These are phyloP conservation scores for Globisporangium apiculatum DNA, from an alignment of 352 stramenopile genomes.

Conservation along the genomic window DNA sequence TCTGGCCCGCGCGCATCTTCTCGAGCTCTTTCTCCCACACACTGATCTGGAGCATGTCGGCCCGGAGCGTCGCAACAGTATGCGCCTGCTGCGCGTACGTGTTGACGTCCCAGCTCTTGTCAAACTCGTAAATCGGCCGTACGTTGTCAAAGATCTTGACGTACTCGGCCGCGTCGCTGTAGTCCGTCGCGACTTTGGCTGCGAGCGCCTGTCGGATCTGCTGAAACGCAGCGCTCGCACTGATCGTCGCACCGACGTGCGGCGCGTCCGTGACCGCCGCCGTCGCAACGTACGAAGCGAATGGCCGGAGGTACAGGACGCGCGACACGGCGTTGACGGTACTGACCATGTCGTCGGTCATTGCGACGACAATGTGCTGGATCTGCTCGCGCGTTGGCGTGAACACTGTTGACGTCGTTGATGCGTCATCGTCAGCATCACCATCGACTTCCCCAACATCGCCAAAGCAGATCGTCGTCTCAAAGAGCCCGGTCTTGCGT, in stretches of 20 bases:
- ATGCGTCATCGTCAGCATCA: too few relatives aligned
- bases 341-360: constrained; percentile 86
- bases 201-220: constrained; percentile 73
- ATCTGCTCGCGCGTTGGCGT: constrained; percentile 86
- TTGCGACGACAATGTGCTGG: constrained; percentile 80
- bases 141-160: constrained; percentile 91
- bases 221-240: constrained; percentile 58
- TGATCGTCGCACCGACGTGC: constrained; percentile 75
- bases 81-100: constrained; percentile 75
- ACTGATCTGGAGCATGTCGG: constrained; percentile 88
- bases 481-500: constrained; percentile 89
- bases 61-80: constrained; percentile 82
- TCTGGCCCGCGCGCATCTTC: constrained; percentile 89
- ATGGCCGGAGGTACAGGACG: constrained; percentile 86
- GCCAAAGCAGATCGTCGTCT: constrained; percentile 90
- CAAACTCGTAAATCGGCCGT: constrained; percentile 89
- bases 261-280: constrained; percentile 51
- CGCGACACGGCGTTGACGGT: constrained; percentile 86
- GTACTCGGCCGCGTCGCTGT: constrained; percentile 84
- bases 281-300: constrained; percentile 71
- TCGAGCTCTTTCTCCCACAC: constrained; percentile 93
- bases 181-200: constrained; percentile 84
- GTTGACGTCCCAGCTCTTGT: constrained; percentile 89
- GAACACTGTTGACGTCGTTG: constrained; percentile 54
- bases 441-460: constrained; percentile 20